Percentiles rank a stretch among this genome's conserved stretches.
phyloP scores from a whole-genome alignment of 75 land plant genomes.

The Larix kaempferi region DNA sequence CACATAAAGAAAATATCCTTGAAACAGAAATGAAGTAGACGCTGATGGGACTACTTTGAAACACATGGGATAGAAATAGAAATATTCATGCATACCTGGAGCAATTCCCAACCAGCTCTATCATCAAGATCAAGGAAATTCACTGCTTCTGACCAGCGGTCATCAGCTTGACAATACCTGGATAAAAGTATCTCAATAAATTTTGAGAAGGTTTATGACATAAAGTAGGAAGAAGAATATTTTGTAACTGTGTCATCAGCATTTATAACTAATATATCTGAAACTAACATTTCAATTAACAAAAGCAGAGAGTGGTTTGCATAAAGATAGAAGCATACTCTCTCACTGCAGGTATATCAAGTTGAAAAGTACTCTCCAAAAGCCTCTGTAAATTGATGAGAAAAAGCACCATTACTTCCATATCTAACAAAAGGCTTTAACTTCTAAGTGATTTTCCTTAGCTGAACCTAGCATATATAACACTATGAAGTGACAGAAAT shows the following conservation, averaged over 20 bases:
- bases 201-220: neutral
- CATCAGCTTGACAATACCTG: conserved; percentile 96
- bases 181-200: conserved; percentile 6
- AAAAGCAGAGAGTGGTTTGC: neutral
- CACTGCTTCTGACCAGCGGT: conserved; percentile 84
- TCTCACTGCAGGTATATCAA: conserved; percentile 79
- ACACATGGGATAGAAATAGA: neutral
- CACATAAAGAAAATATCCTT: no score
- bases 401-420: neutral
- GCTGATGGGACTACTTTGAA: neutral
- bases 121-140: conserved; percentile 77
- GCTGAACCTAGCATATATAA: neutral
- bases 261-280: neutral
- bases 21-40: neutral
- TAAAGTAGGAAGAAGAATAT: conserved; percentile 4
- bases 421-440: neutral
- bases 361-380: conserved; percentile 83
- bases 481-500: neutral
- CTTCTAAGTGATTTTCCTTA: neutral
- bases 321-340: conserved; percentile 57
- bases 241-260: neutral
- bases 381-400: conserved; percentile 62
- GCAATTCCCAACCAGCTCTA: conserved; percentile 96
- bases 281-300: neutral
- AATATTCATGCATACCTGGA: conserved; percentile 55